Evolutionary conservation across 768 basidiomycete species (phyloP), one percentile per base, ranked within the genome.

Genomic region (Phanerochaete sordida): DNA sequence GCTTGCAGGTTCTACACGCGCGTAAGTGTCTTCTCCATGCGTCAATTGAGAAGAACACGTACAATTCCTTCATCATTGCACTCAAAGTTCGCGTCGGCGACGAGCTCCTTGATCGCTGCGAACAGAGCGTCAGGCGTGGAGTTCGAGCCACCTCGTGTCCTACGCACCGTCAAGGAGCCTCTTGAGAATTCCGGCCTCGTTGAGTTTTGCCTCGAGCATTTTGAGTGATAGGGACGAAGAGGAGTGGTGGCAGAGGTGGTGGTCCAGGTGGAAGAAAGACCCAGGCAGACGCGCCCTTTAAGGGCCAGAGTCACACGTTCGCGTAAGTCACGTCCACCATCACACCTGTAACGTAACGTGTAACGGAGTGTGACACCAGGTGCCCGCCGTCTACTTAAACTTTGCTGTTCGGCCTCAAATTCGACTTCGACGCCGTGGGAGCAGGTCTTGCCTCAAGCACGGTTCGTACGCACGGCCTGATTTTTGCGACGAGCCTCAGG

Each of bases 31-130:
- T 4, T 16, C 7, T 19, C 21, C 31, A 49, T 23, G 35, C 4
- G 30, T 23, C 24, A 1, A 16, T n/a, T 24, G 21, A 28, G 16
- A 37, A 15, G 26, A 37, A 1, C 23, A 59, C 12, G 62, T 63
- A 88, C 87, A 66, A 99, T 88, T 33, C 95, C 97, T 64, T 95
- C 93, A 64, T 99, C 96, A 62, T 86, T 92, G 74, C 96, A 98
- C 70, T 96, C 91, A 68, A 98, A 97, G 75, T 98, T 98, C 71
- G 94, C 95, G 71, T 98, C 97, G 5, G 93, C 86, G 49, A 99
- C 95, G 49, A 98, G 87, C 72, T 98, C 97, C 75, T 97, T 98
- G 84, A 98, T 86, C 57, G 95, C 96, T 98, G n/a, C n/a, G 67
- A 13, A 46, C 26, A 44, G 46, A 33, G n/a, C 2, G 35, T 63